phyloP scores from a whole-genome alignment of 441 rosid genomes.

The Euphorbia celastroides region DNA sequence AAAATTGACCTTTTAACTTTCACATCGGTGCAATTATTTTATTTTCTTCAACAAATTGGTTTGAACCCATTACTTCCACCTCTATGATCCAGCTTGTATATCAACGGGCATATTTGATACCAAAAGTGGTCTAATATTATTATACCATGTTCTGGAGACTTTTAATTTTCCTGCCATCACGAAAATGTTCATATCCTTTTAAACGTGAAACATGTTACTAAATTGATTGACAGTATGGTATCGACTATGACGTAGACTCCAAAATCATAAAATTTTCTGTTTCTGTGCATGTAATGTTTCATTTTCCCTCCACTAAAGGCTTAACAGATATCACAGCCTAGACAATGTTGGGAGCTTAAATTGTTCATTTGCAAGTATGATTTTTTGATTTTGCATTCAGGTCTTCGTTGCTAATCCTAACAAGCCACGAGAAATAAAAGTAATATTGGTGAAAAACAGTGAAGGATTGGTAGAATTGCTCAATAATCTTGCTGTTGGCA shows the following conservation, averaged over 20 bases:
- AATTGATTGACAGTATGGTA: too few species aligned
- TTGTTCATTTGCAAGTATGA: slow-evolving; percentile 5
- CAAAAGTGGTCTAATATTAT: background rate
- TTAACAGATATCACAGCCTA: background rate
- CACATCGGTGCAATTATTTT: background rate
- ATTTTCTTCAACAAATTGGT: too few species aligned
- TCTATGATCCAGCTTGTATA: background rate
- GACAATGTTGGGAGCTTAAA: too few species aligned
- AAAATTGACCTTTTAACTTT: background rate
- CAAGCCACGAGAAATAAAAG: slow-evolving; percentile 81
- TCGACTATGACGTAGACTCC: too few species aligned
- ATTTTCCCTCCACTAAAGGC: background rate
- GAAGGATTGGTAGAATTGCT: slow-evolving; percentile 70
- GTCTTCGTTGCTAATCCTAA: slow-evolving; percentile 96
- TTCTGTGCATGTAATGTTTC: background rate
- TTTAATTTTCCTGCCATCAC: too few species aligned
- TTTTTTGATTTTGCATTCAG: too few species aligned
- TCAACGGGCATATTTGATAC: background rate
- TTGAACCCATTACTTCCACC: too few species aligned
- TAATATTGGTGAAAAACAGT: slow-evolving; percentile 79
- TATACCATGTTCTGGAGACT: background rate
- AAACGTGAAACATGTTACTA: too few species aligned
- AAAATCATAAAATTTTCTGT: too few species aligned
- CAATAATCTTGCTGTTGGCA: slow-evolving; percentile 59
- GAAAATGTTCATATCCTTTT: too few species aligned